phyloP scores from a whole-genome alignment of 2,329 filamentous ascomycete genomes.

The Verticillium alfalfae region DNA sequence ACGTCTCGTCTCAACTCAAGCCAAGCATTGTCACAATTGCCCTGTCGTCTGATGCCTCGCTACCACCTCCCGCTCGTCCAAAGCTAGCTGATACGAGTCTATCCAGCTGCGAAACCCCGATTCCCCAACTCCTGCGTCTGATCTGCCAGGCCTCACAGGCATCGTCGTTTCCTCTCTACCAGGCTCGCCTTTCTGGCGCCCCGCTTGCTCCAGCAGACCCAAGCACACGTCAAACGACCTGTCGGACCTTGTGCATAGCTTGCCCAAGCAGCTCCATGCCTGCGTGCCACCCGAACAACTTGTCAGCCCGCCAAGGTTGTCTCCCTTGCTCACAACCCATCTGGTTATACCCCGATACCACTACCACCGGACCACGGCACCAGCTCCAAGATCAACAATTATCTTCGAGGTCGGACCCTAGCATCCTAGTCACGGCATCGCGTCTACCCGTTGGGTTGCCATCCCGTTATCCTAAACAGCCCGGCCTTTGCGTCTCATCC shows the following conservation, averaged over 20 bases:
- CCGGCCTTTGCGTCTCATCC: constrained; percentile 3
- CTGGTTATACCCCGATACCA: not conserved
- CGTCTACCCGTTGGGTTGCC: constrained; percentile 7
- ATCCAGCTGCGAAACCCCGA: constrained; percentile 33
- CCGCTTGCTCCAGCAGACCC: not conserved
- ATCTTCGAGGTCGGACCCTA: not conserved
- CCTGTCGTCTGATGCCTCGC: constrained; percentile 20
- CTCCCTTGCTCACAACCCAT: not conserved
- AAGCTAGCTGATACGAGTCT: constrained; percentile 12
- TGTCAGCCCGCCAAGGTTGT: not conserved
- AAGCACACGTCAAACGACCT: constrained; percentile 6
- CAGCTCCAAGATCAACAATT: not conserved
- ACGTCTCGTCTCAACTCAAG: constrained; percentile 34
- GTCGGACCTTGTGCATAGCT: constrained; percentile 11
- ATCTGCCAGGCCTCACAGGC: constrained; percentile 20
- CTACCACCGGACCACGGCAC: not conserved
- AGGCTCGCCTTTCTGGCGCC: constrained; percentile 6
- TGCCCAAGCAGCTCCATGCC: constrained; percentile 30
- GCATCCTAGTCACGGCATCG: constrained; percentile 9
- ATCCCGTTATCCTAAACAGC: constrained; percentile 1
- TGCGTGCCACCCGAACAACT: constrained; percentile 27
- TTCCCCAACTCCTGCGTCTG: constrained; percentile 34
- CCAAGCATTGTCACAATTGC: constrained; percentile 17
- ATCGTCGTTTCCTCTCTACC: constrained; percentile 9
- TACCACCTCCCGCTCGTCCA: constrained; percentile 7